Base-by-base conservation (phyloP, 495 filamentous ascomycete genomes). In the Staphylotrichum longicolle region DNA sequence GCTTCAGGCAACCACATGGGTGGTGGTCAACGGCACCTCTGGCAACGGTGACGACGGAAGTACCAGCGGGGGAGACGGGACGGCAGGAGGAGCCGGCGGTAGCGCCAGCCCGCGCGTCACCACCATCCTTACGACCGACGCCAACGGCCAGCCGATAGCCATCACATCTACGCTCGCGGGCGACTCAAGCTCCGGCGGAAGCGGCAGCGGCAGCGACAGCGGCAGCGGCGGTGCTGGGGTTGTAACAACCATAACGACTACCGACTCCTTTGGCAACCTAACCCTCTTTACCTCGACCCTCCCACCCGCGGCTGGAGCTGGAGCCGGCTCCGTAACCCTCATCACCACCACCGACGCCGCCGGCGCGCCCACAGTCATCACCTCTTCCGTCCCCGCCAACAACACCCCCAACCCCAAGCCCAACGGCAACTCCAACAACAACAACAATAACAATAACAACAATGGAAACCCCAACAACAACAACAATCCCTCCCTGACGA, bases 91-190 rank as follows among this genome's bases (percentile, higher is more conserved):
- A 39, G 54, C 27, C 40, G 35, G 33, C 3, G 52, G 52, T 4
- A 40, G 32, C 4, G 39, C 37, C 9, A 41, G 45, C 9, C 54
- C 47, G 50, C 41, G 37, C 4, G 57, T 64, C 44, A 65, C 54
- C 20, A 55, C 54, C 5, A 63, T 63, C n/a, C 27, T 41, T 33
- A 66, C 60, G 5, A 53, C 32, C 39, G 49, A 60, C 49, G 57
- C 48, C 8, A 30, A 51, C 9, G 57, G 57, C 40, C 9, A 33
- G 7, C 56, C 56, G 7, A 8, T 34, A 0, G 4, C 20, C 11
- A 48, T 57, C 15, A 57, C 55, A 1, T 48, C 55, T 2, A 48
- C 55, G 0, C 12, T 57, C 12, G 10, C 49, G 9, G 27, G 34
- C 33, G 15, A 27, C 20, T 27, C 20, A 27, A 27, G 20, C 20